Base-by-base conservation (phyloP, 495 filamentous ascomycete species). In the Annulohypoxylon stygium region DNA sequence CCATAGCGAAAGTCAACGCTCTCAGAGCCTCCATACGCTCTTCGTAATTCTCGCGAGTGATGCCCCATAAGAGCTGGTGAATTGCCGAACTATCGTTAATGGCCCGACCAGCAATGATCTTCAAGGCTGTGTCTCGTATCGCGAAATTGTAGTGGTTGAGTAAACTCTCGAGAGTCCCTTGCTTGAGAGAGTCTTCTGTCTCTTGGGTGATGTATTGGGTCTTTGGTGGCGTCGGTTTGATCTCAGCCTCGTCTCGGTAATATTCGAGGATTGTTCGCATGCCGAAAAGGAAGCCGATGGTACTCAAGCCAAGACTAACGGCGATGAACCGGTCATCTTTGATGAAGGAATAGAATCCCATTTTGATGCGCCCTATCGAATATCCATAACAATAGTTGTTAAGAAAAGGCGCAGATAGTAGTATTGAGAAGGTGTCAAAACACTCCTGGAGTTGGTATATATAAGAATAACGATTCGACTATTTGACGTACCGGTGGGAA, bases 141-240 rank as follows among this genome's bases (percentile, higher is more conserved):
- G 82, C 75, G 53, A 82, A 84, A 74, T 86, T 88, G 58, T 87
- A 85, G 67, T 86, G 86, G 0, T 79, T 77, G 6, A 88, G 72
- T 18, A 88, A 80, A n/a, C 81, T 87, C 33, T 86, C 82, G 6
- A 88, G 75, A 0, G 87, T 88, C 39, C 72, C 70, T 0, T 80
- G 61, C 48, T 83, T 82, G 11, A 88, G 78, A 2, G 86, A 84
- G 57, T 88, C 87, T 67, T 88, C 87, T n/a, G 86, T 87, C n/a
- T 84, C 83, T 70, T 88, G 87, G 9, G 86, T 88, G 66, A 88
- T 88, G 73, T 88, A 88, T 67, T 87, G 86, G 10, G 87, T 83
- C 75, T 88, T 88, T 45, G 83, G 86, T 62, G 82, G 84, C 12
- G 78, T 70, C 2, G 81, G 83, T 26, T 83, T 82, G 71, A 87